Conservation (phyloP, 768 basidiomycete genomes). For the Chalciporus piperatus region DNA sequence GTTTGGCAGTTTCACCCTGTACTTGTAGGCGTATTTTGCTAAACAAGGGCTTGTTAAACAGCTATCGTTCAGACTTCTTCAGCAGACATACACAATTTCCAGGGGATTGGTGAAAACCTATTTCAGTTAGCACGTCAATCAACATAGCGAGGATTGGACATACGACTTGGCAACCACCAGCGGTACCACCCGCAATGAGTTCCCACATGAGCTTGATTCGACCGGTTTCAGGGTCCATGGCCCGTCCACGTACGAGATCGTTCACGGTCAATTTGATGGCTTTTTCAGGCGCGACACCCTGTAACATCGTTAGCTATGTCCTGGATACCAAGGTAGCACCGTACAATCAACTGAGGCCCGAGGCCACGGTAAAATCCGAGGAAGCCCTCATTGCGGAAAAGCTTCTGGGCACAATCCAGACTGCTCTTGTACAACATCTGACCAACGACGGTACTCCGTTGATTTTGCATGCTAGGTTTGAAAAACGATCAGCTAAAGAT, state of each 20-base stretch:
- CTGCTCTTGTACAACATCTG: conserved; percentile 97
- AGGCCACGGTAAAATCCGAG: conserved; percentile 96
- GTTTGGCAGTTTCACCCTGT: conserved; percentile 93
- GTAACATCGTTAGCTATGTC: conserved; percentile 8
- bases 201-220: conserved; percentile 92
- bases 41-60: conserved; percentile 2
- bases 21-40: conserved; percentile 93
- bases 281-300: conserved; percentile 97
- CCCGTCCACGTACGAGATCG: conserved; percentile 78
- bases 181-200: conserved; percentile 84
- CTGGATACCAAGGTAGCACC: conserved; percentile 12
- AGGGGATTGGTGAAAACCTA: conserved; percentile 97
- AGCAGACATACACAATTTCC: conserved; percentile 77
- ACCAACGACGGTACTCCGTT: conserved; percentile 93
- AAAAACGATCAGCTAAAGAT: conserved; percentile 3
- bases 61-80: not conserved
- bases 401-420: conserved; percentile 89
- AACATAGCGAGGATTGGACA: conserved; percentile 32
- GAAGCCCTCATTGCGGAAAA: conserved; percentile 92
- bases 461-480: conserved; percentile 85
- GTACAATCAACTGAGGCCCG: conserved; percentile 88
- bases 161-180: conserved; percentile 98
- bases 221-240: conserved; percentile 94
- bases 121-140: conserved; percentile 14
- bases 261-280: conserved; percentile 98